Conservation (phyloP, 75 land plant genomes). For the Cunninghamia lanceolata region DNA sequence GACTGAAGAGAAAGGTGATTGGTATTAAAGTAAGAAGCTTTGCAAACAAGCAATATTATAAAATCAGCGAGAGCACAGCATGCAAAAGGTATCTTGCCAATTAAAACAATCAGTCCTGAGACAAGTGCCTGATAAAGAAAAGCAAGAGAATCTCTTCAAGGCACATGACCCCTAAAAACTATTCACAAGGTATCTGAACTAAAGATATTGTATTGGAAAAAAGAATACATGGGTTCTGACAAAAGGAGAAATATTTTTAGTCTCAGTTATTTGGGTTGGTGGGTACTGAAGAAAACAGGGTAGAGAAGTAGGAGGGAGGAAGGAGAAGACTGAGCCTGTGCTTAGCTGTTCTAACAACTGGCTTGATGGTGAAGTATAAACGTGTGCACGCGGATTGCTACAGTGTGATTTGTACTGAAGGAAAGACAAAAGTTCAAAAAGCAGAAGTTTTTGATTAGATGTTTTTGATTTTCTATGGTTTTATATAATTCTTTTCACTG, state of each 20-base stretch:
- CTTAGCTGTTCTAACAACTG: conserved; percentile 14
- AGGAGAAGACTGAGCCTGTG: background rate
- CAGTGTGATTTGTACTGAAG: conserved; percentile 9
- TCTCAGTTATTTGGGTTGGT: conserved; percentile 8
- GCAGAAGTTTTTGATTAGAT: background rate
- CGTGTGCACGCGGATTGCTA: conserved; percentile 13
- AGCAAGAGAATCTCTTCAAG: background rate
- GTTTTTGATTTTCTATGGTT: background rate
- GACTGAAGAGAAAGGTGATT: background rate
- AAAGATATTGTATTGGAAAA: background rate
- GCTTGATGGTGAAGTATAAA: conserved; percentile 12
- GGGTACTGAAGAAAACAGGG: background rate
- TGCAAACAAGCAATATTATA: conserved; percentile 2
- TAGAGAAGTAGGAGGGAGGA: background rate
- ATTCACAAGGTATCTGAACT: background rate
- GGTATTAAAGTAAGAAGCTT: conserved; percentile 3
- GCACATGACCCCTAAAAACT: conserved; percentile 12
- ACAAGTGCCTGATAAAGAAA: conserved; percentile 14
- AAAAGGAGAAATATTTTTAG: background rate
- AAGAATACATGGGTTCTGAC: background rate
- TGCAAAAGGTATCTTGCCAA: conserved; percentile 8
- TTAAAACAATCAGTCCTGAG: conserved; percentile 3
- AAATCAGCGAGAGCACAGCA: background rate
- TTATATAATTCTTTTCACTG: background rate
- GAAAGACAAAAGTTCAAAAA: background rate